phyloP scores from a whole-genome alignment of 1,284 basidiomycete species.

The Tremellales sp. region DNA sequence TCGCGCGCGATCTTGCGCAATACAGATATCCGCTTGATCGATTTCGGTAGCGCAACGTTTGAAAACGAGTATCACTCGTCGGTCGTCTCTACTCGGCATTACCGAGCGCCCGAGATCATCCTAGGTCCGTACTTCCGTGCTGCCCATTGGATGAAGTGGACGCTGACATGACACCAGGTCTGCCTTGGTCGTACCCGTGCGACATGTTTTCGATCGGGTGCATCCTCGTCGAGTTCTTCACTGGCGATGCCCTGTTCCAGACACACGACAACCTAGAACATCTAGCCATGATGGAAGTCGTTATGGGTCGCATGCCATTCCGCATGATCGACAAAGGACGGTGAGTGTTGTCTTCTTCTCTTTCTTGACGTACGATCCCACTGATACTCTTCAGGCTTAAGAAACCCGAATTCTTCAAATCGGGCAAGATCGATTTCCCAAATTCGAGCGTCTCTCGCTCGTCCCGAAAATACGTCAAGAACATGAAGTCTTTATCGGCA shows the following conservation, averaged over 20 bases:
- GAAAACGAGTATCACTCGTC: conserved; percentile 97
- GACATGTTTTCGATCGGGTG: conserved; percentile 98
- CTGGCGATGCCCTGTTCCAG: conserved; percentile 95
- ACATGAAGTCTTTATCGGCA: conserved; percentile 72
- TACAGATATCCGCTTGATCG: conserved; percentile 93
- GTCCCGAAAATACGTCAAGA: conserved; percentile 89
- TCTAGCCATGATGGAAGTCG: conserved; percentile 99
- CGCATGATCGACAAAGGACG: conserved; percentile 58
- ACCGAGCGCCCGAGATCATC: conserved; percentile 98
- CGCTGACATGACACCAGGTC: conserved; percentile 57
- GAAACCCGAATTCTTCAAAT: conserved; percentile 87
- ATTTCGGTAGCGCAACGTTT: conserved; percentile 96
- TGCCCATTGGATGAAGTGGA: background rate
- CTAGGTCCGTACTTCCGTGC: conserved; percentile 61
- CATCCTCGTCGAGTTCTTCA: conserved; percentile 98
- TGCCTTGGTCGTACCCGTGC: conserved; percentile 98
- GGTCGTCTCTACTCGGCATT: conserved; percentile 96
- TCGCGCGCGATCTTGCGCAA: conserved; percentile 60
- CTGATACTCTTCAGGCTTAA: conserved; percentile 55
- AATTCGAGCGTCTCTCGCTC: conserved; percentile 79
- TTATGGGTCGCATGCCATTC: conserved; percentile 94
- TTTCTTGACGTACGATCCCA: conserved; percentile 2
- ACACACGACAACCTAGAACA: conserved; percentile 99
- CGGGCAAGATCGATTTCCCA: conserved; percentile 82
- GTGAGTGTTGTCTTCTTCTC: conserved; percentile 20